Evolutionary conservation across 495 filamentous ascomycete genomes (phyloP).

Genomic region (Zalerion maritima): DNA sequence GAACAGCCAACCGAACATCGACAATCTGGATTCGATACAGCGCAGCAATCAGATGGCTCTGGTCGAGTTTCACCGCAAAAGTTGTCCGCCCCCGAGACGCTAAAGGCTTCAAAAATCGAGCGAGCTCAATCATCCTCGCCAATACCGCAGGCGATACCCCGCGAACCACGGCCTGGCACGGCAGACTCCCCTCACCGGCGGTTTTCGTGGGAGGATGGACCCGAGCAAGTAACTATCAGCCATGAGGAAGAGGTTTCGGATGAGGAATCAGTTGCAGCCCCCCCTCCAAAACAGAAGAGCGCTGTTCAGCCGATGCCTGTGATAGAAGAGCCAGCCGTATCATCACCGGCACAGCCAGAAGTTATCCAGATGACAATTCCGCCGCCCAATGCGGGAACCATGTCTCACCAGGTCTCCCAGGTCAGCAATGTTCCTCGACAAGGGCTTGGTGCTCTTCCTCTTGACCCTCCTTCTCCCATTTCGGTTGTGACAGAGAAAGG

Average conservation of each 20-base stretch:
- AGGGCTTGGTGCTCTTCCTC: slow-evolving; percentile 7
- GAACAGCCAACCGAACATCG: too few species aligned
- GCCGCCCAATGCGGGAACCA: slow-evolving; percentile 1
- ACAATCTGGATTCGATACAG: too few species aligned
- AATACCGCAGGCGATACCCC: too few species aligned
- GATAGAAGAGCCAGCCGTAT: slow-evolving; percentile 5
- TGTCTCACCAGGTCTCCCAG: slow-evolving; percentile 23
- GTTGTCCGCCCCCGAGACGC: too few species aligned
- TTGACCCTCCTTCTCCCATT: slow-evolving; percentile 22
- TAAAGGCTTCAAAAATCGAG: too few species aligned
- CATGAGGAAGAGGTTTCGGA: slow-evolving; percentile 4
- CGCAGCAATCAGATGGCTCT: too few species aligned
- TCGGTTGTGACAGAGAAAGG: slow-evolving; percentile 13
- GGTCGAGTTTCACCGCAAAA: too few species aligned
- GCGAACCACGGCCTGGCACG: too few species aligned
- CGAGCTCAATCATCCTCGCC: too few species aligned
- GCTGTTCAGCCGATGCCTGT: slow-evolving; percentile 1
- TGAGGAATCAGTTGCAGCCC: background rate
- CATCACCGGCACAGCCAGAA: slow-evolving; percentile 4
- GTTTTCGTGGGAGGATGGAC: slow-evolving; percentile 40
- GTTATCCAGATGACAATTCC: background rate
- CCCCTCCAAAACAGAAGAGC: background rate
- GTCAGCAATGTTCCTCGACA: slow-evolving; percentile 17
- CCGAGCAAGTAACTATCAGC: slow-evolving; percentile 12
- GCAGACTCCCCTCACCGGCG: slow-evolving; percentile 22